Conservation (phyloP, 768 basidiomycete species). For the Russula dissimulans region DNA sequence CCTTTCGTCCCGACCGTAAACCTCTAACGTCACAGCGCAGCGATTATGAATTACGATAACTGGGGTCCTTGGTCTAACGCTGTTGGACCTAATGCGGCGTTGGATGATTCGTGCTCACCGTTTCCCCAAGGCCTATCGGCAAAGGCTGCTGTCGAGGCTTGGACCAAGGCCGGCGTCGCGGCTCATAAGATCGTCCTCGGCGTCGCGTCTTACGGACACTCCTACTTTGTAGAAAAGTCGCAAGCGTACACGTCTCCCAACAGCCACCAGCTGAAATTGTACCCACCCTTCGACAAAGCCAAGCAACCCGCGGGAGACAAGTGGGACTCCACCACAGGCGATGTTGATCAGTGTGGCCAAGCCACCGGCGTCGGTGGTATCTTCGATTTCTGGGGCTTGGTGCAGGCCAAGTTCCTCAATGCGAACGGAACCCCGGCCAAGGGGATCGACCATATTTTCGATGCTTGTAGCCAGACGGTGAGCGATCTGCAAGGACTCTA, state of each 20-base stretch:
- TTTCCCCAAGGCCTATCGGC: slow-evolving; percentile 54
- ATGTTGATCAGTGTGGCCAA: slow-evolving; percentile 49
- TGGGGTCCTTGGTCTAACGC: slow-evolving; percentile 42
- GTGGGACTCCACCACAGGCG: slow-evolving; percentile 38
- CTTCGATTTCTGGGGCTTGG: slow-evolving; percentile 51
- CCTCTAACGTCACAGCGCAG: background rate
- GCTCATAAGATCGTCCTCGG: slow-evolving; percentile 68
- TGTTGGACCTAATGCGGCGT: slow-evolving; percentile 77
- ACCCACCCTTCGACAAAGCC: slow-evolving; percentile 17
- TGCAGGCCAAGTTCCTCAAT: slow-evolving; percentile 44
- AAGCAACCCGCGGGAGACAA: slow-evolving; percentile 29
- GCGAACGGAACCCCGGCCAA: slow-evolving; percentile 33
- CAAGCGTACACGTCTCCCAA: slow-evolving; percentile 27
- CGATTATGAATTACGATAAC: slow-evolving; percentile 65
- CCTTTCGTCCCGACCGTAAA: background rate
- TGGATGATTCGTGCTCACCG: slow-evolving; percentile 67
- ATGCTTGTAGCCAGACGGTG: slow-evolving; percentile 28
- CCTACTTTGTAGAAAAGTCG: slow-evolving; percentile 35
- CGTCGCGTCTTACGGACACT: slow-evolving; percentile 76
- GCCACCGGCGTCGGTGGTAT: slow-evolving; percentile 40
- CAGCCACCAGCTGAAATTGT: background rate
- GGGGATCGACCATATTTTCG: slow-evolving; percentile 40
- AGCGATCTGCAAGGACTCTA: background rate
- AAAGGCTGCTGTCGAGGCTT: slow-evolving; percentile 60
- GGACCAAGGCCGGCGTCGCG: slow-evolving; percentile 79